These are phyloP conservation scores for Mycena polygramma DNA, from an alignment of 768 basidiomycete species.

Conservation along the genomic window DNA sequence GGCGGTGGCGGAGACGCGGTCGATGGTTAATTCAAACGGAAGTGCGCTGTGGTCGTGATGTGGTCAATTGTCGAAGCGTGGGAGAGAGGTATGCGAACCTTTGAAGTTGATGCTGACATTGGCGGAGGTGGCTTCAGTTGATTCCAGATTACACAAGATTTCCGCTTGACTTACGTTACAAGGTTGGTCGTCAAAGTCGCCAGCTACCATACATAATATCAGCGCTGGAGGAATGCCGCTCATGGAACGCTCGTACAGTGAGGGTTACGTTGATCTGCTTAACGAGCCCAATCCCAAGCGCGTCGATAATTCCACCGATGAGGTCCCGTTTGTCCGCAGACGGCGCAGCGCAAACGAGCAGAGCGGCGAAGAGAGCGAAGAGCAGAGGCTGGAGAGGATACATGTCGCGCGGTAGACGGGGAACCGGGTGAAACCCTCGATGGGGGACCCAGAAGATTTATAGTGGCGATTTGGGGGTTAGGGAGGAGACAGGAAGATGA, in stretches of 20 bases:
- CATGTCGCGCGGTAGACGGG: too few species aligned
- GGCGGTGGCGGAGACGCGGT: conserved; percentile 55
- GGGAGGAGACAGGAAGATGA: neutral
- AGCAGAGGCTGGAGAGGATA: conserved; percentile 22
- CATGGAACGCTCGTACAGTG: conserved; percentile 45
- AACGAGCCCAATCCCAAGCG: conserved; percentile 56
- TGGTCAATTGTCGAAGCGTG: too few species aligned
- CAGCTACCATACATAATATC: conserved; percentile 42
- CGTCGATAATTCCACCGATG: conserved; percentile 55
- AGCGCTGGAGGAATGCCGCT: neutral
- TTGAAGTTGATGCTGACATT: conserved; percentile 51
- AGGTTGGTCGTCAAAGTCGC: conserved; percentile 51
- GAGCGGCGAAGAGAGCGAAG: conserved; percentile 42
- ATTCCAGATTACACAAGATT: neutral
- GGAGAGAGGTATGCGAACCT: too few species aligned
- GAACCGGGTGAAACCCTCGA: too few species aligned
- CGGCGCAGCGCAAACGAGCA: conserved; percentile 41
- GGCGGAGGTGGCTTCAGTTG: conserved; percentile 51
- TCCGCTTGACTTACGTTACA: conserved; percentile 53
- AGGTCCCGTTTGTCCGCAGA: conserved; percentile 39
- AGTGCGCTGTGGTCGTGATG: too few species aligned
- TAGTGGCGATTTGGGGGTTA: neutral
- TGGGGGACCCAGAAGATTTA: neutral
- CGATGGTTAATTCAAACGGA: conserved; percentile 59
- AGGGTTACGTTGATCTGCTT: conserved; percentile 52